Conservation (phyloP, 2,329 filamentous ascomycete genomes). For the Fusarium hainanense region DNA sequence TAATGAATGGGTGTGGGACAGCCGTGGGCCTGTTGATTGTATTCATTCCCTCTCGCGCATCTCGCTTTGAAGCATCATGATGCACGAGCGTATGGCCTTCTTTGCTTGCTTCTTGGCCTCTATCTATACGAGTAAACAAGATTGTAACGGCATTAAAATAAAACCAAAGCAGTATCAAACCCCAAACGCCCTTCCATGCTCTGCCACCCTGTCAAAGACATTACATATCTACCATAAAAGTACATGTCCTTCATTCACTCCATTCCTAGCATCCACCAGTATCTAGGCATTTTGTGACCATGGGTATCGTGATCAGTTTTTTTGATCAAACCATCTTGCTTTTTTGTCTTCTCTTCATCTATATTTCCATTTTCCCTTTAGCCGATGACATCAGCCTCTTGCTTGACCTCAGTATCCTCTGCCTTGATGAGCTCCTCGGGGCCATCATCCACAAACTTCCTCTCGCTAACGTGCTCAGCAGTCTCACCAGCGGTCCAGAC, state of each 20-base stretch:
- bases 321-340: conserved; percentile 29
- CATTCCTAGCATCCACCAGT: conserved; percentile 16
- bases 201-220: conserved; percentile 45
- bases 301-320: conserved; percentile 40
- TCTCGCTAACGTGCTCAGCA: conserved; percentile 81
- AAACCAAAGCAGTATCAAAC: conserved; percentile 24
- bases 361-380: conserved; percentile 39
- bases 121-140: conserved; percentile 43
- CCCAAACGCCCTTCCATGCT: conserved; percentile 47
- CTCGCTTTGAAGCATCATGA: conserved; percentile 38
- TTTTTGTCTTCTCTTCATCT: conserved; percentile 3
- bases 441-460: conserved; percentile 83
- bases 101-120: conserved; percentile 36
- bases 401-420: conserved; percentile 53
- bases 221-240: conserved; percentile 45
- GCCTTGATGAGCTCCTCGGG: conserved; percentile 80
- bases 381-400: conserved; percentile 55
- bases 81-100: conserved; percentile 32
- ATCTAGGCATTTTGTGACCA: conserved; percentile 21
- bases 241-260: conserved; percentile 45
- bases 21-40: conserved; percentile 35
- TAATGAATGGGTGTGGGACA: conserved; percentile 26
- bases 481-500: conserved; percentile 79
- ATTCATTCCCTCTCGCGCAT: conserved; percentile 39
- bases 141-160: conserved; percentile 18